Base-by-base conservation (phyloP, 257 asterid genomes). In the Leptodermis oblonga region DNA sequence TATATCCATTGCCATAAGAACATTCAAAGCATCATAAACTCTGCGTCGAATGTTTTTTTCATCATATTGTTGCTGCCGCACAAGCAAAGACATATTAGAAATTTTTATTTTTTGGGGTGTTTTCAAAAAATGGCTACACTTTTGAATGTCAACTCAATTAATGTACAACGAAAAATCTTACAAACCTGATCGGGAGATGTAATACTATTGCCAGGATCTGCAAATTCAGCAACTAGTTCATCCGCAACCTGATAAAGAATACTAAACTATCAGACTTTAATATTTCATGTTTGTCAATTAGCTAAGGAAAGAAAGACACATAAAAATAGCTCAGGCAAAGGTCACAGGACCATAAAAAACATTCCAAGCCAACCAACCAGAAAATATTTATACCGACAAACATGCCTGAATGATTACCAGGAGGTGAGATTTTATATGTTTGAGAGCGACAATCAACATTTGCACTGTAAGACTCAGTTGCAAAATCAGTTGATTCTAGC, bases 1-100 rank as follows among this genome's bases (percentile, higher is more conserved):
- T 55, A 94, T 91, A 82, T 91, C 99, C 99, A 94, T 94, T 14
- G 99, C 99, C 99, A 94, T 94, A 70, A 94, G 87, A 76, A 94
- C 99, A 70, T 94, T 94, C 69, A 94, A 75, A 72, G 97, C 99
- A 79, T 94, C 99, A 72, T 91, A 94, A 23, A 94, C 99, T 80
- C 99, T 83, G 49, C 99, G 92, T 15, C 99, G 87, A 65, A 94
- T 94, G 72, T 94, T 94, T 78, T 94, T 94, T 91, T 94, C 99
- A 64, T 94, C 99, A 69, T 94, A 94, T 79, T 89, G 99, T 87
- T 91, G 95, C 97, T 94, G 97, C 25, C 61, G 67, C 49, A 69
- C 59, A 65, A 18, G 45, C 31, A 30, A 53, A 49, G 22, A 22
- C 46, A 67, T 31, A 70, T 67, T 53, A 42, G 31, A 41, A 26